Conservation (phyloP, 1,284 basidiomycete genomes). For the Schizophyllum commune region DNA sequence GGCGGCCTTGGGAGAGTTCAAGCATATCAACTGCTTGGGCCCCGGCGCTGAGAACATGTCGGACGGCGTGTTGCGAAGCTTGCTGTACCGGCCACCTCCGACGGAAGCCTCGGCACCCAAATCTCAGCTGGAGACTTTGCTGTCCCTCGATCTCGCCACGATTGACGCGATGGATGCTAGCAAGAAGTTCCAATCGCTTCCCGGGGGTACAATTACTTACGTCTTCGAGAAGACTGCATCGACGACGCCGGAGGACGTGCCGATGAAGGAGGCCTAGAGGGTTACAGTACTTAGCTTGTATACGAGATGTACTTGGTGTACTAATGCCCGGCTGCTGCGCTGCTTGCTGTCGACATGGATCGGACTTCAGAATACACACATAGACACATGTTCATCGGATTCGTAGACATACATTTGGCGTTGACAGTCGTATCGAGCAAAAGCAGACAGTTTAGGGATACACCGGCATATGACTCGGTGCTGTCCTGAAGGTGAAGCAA, state of each 20-base stretch:
- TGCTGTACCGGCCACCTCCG: conserved; percentile 25
- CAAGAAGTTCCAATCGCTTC: conserved; percentile 30
- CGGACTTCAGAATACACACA: too few species aligned
- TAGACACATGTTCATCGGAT: too few species aligned
- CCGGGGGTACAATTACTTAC: conserved; percentile 64
- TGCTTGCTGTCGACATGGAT: too few species aligned
- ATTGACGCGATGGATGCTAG: conserved; percentile 30
- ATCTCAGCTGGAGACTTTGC: conserved; percentile 24
- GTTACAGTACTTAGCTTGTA: too few species aligned
- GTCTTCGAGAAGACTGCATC: conserved; percentile 47
- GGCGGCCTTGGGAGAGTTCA: conserved; percentile 82
- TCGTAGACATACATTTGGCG: too few species aligned
- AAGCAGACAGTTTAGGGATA: too few species aligned
- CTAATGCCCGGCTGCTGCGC: too few species aligned
- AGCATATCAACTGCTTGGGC: conserved; percentile 71
- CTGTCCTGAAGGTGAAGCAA: too few species aligned
- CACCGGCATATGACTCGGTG: too few species aligned
- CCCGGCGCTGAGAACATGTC: conserved; percentile 41
- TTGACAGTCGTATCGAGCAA: too few species aligned
- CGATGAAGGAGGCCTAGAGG: not conserved
- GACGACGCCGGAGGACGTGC: not conserved
- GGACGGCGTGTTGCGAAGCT: conserved; percentile 53
- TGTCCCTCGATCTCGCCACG: conserved; percentile 38
- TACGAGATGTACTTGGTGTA: too few species aligned
- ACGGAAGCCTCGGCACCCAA: conserved; percentile 10